Evolutionary conservation across 2,329 filamentous ascomycete genomes (phyloP), one percentile per base, ranked within the genome.

Genomic region (Alternaria triticina): DNA sequence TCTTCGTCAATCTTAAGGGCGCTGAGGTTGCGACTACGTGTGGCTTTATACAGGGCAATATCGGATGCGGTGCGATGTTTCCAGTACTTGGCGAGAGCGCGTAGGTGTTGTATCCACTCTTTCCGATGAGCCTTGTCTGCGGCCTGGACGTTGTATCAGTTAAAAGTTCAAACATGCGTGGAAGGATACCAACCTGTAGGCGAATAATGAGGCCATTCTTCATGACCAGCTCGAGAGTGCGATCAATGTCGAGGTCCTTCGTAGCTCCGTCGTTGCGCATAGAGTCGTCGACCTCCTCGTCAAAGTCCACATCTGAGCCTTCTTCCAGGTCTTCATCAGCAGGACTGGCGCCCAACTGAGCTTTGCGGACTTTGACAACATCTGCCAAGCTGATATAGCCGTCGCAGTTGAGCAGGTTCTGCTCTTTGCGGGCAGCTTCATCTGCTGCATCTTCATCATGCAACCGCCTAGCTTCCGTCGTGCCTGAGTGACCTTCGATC

Each of bases 1-100:
- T 88, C 86, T 72, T 91, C 89, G 71, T 91, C 88, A 60, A 91
- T 89, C 54, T 86, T 85, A 54, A 91, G 82, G 6, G 83, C 79
- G 45, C 85, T 81, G 30, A 91, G 82, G 66, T 91, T 91, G 56
- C 83, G 83, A 56, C 83, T 80, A 20, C 89, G 84, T 5, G 88
- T 84, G 2, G 80, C 77, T 67, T 89, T 88, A 71, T 88, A 84
- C 23, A 88, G 83, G 11, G 81, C 80, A 63, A 88, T 84, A 70
- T 91, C 89, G 8, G 83, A 82, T 15, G 82, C 82, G 4, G 81
- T 82, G 51, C 89, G 86, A 28, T 80, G 76, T 65, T 84, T 88
- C 89, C 89, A 91, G 78, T 91, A 91, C 49, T 82, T 85, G 30
- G 85, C 82, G 11, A 91, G 78, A 7, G 83, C 81, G 15, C 82